These are phyloP conservation scores for Aspergillus latus DNA, from an alignment of 2,329 filamentous ascomycete species.

Conservation along the genomic window DNA sequence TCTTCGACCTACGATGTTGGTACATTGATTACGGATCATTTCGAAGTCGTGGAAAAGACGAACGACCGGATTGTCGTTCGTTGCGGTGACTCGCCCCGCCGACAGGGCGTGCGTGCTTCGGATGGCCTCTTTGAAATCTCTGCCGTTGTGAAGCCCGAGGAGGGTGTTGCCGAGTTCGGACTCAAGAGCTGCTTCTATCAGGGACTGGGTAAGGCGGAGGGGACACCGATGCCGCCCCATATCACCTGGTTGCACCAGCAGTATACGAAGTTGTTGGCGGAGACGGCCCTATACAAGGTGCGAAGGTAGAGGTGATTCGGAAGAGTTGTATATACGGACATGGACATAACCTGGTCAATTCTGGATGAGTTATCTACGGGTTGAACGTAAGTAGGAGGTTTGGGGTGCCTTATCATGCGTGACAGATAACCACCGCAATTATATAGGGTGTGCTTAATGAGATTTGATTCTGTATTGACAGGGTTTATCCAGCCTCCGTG, in stretches of 20 bases:
- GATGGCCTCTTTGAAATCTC: constrained; percentile 69
- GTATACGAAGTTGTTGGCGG: constrained; percentile 59
- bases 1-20: constrained; percentile 61
- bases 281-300: constrained; percentile 47
- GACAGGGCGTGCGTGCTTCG: constrained; percentile 54
- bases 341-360: background rate
- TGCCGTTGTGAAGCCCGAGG: constrained; percentile 59
- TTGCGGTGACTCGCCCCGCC: constrained; percentile 65
- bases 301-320: constrained; percentile 12
- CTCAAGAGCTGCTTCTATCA: constrained; percentile 66
- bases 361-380: background rate
- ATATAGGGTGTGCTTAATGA: no score
- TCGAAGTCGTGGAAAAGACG: constrained; percentile 68
- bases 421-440: no score
- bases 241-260: constrained; percentile 55
- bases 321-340: background rate
- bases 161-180: constrained; percentile 61
- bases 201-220: constrained; percentile 47
- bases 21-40: constrained; percentile 68
- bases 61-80: constrained; percentile 61
- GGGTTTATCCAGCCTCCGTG: no score
- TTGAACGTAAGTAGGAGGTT: background rate
- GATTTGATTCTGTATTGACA: no score
- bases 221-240: constrained; percentile 47
- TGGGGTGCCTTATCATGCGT: no score